Conservation (phyloP, 2,329 filamentous ascomycete genomes). For the Colletotrichum sp. region DNA sequence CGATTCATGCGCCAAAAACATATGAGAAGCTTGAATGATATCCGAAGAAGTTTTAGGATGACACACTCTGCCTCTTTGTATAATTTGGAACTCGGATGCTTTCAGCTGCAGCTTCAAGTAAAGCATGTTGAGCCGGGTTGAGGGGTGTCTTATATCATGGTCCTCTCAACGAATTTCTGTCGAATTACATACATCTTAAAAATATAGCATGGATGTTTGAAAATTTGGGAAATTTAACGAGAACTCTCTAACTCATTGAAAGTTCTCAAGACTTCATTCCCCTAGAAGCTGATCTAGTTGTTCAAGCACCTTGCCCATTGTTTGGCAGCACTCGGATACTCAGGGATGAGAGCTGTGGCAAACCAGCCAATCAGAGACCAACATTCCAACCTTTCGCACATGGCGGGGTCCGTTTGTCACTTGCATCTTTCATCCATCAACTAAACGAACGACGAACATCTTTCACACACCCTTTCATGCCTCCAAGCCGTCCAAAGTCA, state of each 20-base stretch:
- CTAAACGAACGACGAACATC: background rate
- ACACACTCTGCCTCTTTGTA: background rate
- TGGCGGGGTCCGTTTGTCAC: background rate
- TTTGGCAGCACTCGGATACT: background rate
- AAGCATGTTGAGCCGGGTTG: background rate
- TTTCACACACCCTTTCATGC: background rate
- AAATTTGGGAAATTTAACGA: too few relatives aligned
- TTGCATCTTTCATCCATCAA: background rate
- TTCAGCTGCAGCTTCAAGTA: background rate
- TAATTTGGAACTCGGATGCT: background rate
- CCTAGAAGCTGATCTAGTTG: background rate
- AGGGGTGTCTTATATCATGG: background rate
- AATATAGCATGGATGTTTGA: background rate
- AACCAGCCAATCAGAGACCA: background rate
- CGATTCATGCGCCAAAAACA: background rate
- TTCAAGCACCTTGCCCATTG: background rate
- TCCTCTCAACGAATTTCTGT: background rate
- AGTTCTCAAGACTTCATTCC: too few relatives aligned
- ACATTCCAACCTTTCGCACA: background rate
- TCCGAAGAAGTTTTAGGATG: background rate
- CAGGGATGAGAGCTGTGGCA: background rate
- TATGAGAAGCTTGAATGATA: accelerated
- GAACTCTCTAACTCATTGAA: too few relatives aligned
- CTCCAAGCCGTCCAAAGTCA: background rate
- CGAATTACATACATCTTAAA: too few relatives aligned